Base-by-base conservation (phyloP, 1,284 basidiomycete species). In the Ceraceosorus bombacis region DNA sequence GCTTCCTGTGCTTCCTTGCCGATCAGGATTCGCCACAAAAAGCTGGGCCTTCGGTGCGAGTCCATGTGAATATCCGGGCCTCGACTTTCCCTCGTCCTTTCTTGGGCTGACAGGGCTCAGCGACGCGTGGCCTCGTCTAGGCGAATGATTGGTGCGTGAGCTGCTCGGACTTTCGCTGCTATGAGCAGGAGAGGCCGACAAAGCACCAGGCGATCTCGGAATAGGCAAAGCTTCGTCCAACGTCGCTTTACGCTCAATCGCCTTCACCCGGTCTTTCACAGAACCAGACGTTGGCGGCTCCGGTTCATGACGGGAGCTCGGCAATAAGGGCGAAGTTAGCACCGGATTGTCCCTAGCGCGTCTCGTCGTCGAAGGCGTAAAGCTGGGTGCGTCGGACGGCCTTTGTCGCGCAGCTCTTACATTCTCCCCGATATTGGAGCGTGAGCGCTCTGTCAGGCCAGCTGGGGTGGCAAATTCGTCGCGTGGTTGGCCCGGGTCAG, bases 11-110 rank as follows among this genome's bases (percentile, higher is more conserved):
- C 40, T 27, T 27, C 38, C 13, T 40, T 46, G 10, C 13, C 58
- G 54, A 51, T 73, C 71, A 0, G 70, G 70, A 49, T 72, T 72
- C n/a, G 72, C 72, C 1, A 73, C 67, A 38, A 68, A 72, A 6
- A 73, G 56, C 51, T 70, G 68, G 4, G 70, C 53, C 41, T 66
- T 70, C 9, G 70, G 71, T 5, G 59, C 71, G 38, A 73, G 55
- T 0, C 66, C 69, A 49, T 68, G 67, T 2, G 55, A 52, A 15
- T 55, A 55, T 37, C 50, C 54, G n/a, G 50, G 52, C 5, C n/a
- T 61, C 7, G 60, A 13, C 27, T 27, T 27, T 27, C 27, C 27
- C 27, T 27, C 27, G 27, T 27, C 27, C 27, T 27, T 27, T 3
- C 27, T 27, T 27, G 27, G 27, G 3, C 27, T 27, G 27, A 27